Percentiles rank a stretch among this genome's conserved stretches.
Conservation (phyloP, 345 rosid species). For the Fremontodendron californicum region DNA sequence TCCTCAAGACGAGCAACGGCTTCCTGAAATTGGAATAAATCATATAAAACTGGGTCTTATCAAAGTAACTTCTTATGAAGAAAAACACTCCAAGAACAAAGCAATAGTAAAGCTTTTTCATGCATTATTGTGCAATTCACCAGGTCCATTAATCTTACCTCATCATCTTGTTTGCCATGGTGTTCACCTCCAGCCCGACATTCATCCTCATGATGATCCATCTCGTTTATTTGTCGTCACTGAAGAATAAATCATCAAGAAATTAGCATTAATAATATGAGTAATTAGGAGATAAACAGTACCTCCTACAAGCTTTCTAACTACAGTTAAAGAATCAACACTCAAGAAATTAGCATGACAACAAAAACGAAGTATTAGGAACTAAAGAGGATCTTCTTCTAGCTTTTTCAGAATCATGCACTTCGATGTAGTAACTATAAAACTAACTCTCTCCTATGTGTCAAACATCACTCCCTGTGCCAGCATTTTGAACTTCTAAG, state of each 20-base stretch:
- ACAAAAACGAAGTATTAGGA: neutral
- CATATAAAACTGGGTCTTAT: too few species aligned
- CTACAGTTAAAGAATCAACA: neutral
- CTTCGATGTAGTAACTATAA: neutral
- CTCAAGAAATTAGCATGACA: neutral
- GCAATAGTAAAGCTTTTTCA: neutral
- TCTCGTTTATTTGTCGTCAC: slow-evolving; percentile 14
- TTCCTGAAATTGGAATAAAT: slow-evolving; percentile 45
- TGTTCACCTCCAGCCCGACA: slow-evolving; percentile 37
- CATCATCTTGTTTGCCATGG: slow-evolving; percentile 61
- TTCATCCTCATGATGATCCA: slow-evolving; percentile 71
- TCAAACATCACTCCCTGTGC: neutral
- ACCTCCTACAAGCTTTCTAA: neutral
- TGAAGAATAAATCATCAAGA: neutral
- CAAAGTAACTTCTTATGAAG: neutral
- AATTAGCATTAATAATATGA: neutral
- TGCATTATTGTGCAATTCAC: neutral
- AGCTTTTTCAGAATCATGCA: neutral
- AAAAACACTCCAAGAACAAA: neutral
- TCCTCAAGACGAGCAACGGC: slow-evolving; percentile 85
- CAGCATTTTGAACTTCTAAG: neutral
- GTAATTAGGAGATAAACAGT: neutral
- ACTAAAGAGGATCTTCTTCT: neutral
- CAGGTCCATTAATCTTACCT: slow-evolving; percentile 36
- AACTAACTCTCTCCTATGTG: neutral